Percentiles rank a stretch among this genome's conserved stretches.
Conservation (phyloP, 257 asterid genomes). For the Solanum appendiculatum region DNA sequence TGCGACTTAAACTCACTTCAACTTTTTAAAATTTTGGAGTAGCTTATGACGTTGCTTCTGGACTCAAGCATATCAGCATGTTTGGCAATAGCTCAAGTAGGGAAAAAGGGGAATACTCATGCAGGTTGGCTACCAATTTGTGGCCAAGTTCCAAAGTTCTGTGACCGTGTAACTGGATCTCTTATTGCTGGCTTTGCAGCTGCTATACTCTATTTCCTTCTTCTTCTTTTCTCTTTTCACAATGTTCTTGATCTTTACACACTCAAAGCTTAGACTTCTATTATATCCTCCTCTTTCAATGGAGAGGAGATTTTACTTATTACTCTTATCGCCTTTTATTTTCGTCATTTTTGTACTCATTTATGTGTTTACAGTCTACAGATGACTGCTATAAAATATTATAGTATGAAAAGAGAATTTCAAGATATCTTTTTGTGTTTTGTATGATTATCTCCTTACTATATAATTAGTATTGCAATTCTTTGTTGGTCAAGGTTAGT, state of each 20-base stretch:
- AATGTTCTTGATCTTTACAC: conserved; percentile 35
- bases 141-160: conserved; percentile 76
- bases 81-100: conserved; percentile 65
- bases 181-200: conserved; percentile 61
- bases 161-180: conserved; percentile 53
- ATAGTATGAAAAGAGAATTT: background rate
- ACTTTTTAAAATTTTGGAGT: background rate
- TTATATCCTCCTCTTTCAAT: background rate
- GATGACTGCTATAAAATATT: background rate
- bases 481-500: background rate
- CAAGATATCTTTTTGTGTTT: background rate
- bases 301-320: background rate
- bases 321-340: background rate
- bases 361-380: background rate
- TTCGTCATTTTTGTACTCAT: background rate
- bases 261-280: conserved; percentile 18
- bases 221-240: conserved; percentile 56
- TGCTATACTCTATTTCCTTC: conserved; percentile 35
- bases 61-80: conserved; percentile 73
- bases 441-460: background rate
- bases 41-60: conserved; percentile 58
- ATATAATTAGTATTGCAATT: background rate
- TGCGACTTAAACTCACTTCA: background rate
- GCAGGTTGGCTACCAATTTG: conserved; percentile 94
- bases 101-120: conserved; percentile 55